A percentile compares a stretch with the other conserved stretches of the same genome.
Conservation (phyloP, 495 filamentous ascomycete species). For the Bombardia bombarda region DNA sequence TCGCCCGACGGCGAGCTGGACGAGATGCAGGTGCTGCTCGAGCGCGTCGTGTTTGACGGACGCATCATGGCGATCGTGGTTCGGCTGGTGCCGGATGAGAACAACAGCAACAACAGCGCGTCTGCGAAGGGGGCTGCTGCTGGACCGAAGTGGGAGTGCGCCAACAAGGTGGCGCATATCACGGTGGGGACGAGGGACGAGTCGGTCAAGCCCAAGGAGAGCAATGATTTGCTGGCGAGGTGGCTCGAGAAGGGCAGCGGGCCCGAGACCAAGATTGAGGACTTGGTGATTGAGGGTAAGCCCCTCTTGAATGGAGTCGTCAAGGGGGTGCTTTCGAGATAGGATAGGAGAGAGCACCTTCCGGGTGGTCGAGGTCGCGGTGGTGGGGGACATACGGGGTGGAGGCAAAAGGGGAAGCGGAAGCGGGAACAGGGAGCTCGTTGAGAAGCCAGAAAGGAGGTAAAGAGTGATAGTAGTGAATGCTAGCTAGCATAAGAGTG, state of each 20-base stretch:
- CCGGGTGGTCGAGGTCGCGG: constrained; percentile 1
- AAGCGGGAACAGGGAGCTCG: no score
- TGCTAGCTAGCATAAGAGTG: no score
- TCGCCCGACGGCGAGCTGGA: constrained; percentile 31
- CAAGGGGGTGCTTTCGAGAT: constrained; percentile 37
- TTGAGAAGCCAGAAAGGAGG: no score
- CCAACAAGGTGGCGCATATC: constrained; percentile 76
- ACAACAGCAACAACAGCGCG: constrained; percentile 27
- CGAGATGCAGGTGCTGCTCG: constrained; percentile 42
- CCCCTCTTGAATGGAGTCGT: constrained; percentile 32
- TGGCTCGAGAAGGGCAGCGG: constrained; percentile 53
- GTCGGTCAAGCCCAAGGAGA: constrained; percentile 83
- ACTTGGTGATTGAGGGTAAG: constrained; percentile 40
- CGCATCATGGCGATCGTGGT: constrained; percentile 84
- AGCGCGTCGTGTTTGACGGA: constrained; percentile 67
- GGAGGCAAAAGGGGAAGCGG: neutral
- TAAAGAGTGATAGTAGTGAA: no score
- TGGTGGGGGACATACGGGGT: neutral
- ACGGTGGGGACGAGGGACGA: constrained; percentile 73
- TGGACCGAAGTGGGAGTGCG: constrained; percentile 50
- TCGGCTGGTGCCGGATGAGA: constrained; percentile 41
- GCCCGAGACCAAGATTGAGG: constrained; percentile 35
- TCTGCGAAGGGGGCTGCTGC: neutral
- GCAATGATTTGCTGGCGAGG: constrained; percentile 68
- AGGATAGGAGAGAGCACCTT: constrained; percentile 14